Percentiles rank a stretch among this genome's conserved stretches.
phyloP scores from a whole-genome alignment of 75 land plant species.

The Pinus albicaulis region DNA sequence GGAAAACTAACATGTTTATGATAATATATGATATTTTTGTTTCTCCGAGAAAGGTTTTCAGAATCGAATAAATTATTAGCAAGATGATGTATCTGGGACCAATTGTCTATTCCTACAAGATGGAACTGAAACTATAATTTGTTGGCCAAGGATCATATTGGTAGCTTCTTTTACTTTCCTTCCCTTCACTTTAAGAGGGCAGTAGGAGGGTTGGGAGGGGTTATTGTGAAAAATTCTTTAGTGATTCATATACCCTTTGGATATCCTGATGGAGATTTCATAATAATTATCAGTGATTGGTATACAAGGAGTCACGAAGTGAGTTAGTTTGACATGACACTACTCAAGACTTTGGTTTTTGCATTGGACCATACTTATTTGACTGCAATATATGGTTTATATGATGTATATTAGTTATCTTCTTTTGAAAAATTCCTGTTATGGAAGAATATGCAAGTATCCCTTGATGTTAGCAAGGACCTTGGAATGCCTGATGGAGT shows the following conservation, averaged over 20 bases:
- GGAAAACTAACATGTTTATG: too few relatives aligned
- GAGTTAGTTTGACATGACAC: not conserved
- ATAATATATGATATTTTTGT: too few relatives aligned
- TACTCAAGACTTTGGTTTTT: not conserved
- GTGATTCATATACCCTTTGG: constrained; percentile 74
- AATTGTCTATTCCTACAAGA: constrained; percentile 77
- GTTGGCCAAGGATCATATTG: constrained; percentile 89
- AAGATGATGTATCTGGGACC: constrained; percentile 88
- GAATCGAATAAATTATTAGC: constrained; percentile 70
- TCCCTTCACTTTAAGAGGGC: constrained; percentile 70
- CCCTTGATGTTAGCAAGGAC: constrained; percentile 56
- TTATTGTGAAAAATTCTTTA: constrained; percentile 49
- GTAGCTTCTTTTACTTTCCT: constrained; percentile 87
- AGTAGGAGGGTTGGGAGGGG: constrained; percentile 78
- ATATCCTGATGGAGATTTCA: constrained; percentile 69
- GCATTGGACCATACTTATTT: not conserved
- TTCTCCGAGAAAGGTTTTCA: constrained; percentile 66
- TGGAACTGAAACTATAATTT: constrained; percentile 88
- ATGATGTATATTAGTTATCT: not conserved
- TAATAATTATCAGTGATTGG: constrained; percentile 83
- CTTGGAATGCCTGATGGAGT: constrained; percentile 87
- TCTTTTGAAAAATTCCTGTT: not conserved
- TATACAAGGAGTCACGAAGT: constrained; percentile 78
- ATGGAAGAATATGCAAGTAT: constrained; percentile 48
- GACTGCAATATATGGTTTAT: not conserved